Base-by-base conservation (phyloP, 768 basidiomycete species). In the Leccinum imitatum region DNA sequence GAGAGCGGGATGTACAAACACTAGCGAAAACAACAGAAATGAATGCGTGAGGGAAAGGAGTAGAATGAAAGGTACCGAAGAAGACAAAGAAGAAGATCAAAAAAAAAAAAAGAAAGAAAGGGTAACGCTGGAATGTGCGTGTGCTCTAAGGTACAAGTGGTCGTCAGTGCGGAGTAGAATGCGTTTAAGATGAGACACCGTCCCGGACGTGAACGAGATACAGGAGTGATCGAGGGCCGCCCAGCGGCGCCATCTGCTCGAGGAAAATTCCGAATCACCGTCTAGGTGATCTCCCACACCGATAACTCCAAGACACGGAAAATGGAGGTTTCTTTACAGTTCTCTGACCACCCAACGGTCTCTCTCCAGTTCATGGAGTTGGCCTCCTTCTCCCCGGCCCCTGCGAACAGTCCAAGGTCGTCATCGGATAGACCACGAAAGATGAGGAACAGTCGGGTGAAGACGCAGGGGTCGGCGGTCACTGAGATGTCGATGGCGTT, bases 401-500 rank as follows among this genome's bases (percentile, higher is more conserved):
- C 87, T 6, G 85, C 84, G 70, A 93, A 93, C 44, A 84, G 70
- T 19, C 83, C 83, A 58, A 90, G 76, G 63, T 94, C 92, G 58
- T 93, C 92, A 62, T 93, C 91, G 19, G 81, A 82, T 33, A 94
- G 74, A 1, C 92, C 92, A 25, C 92, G 86, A 76, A 87, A 93
- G 73, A 94, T 91, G 59, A 94, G 81, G 79, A 94, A 94, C 23
- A 94, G 76, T 31, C 92, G 86, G 8, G 89, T 93, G 71, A 91
- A 93, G 59, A 89, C 78, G 68, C 90, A 92, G 23, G 88, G 86
- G 54, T 92, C 89, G 11, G 83, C 80, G 1, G 90, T 89, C n/a
- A 94, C 86, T 1, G 87, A 86, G 62, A 94, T 90, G 69, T 94
- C 92, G 58, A 94, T 84, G n/a, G 92, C 92, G 3, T 90, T 85